These are phyloP conservation scores for Candida vartiovaarae DNA, from an alignment of 805 yeast species.

Conservation along the genomic window DNA sequence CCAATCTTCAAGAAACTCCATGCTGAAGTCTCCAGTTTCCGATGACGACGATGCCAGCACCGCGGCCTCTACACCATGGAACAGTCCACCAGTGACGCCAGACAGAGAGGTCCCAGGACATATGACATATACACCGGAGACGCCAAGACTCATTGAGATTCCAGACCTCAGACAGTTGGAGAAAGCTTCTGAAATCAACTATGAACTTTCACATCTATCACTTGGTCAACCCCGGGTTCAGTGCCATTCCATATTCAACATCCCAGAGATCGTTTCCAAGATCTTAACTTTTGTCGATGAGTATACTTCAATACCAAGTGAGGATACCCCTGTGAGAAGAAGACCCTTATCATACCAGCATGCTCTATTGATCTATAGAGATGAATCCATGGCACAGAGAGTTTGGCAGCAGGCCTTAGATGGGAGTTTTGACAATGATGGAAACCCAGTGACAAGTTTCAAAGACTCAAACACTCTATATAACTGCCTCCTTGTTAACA, in stretches of 20 bases:
- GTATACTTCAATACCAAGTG: constrained; percentile 52
- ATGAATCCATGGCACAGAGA: constrained; percentile 37
- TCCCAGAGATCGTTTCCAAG: constrained; percentile 67
- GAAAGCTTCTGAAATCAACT: not conserved
- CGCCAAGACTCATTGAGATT: not conserved
- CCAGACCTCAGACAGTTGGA: not conserved
- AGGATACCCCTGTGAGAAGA: constrained; percentile 52
- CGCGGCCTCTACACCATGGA: not conserved
- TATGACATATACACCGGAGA: constrained; percentile 2
- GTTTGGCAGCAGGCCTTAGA: constrained; percentile 33
- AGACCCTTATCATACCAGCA: constrained; percentile 63
- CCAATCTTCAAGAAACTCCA: constrained; percentile 2
- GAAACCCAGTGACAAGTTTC: constrained; percentile 16
- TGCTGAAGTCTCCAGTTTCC: constrained; percentile 12
- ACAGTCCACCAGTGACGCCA: constrained; percentile 3
- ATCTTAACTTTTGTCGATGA: constrained; percentile 58
- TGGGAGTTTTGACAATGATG: constrained; percentile 7
- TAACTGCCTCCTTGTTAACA: constrained; percentile 64
- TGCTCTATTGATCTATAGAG: constrained; percentile 60
- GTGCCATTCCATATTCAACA: constrained; percentile 44
- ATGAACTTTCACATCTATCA: constrained; percentile 3
- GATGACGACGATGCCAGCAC: constrained; percentile 3
- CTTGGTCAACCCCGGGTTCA: not conserved
- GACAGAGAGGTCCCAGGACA: constrained; percentile 2
- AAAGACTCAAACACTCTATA: constrained; percentile 30